Conservation (phyloP, 257 asterid species). For the Linderniella brevidens region DNA sequence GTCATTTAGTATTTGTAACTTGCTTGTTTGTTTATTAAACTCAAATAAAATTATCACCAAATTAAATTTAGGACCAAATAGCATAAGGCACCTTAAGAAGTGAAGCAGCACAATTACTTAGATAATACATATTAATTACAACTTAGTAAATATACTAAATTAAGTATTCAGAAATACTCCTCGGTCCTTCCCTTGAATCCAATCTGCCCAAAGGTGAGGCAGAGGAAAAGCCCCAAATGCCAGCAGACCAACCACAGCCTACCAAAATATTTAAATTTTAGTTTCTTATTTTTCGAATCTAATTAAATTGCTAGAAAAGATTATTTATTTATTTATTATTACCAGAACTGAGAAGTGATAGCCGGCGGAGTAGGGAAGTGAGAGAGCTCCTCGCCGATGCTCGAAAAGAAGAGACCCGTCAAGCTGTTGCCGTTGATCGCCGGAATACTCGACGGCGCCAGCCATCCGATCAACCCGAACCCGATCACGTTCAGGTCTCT, state of each 20-base stretch:
- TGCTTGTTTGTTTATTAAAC: no score
- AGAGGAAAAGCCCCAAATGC: constrained; percentile 71
- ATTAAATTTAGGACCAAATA: no score
- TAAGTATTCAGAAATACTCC: constrained; percentile 29
- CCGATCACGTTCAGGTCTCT: constrained; percentile 87
- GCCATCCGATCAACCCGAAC: constrained; percentile 87
- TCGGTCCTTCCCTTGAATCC: constrained; percentile 99
- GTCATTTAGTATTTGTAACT: no score
- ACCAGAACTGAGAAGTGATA: constrained; percentile 72
- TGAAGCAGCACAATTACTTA: no score
- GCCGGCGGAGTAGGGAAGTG: constrained; percentile 86
- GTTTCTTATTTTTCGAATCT: neutral
- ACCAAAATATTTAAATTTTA: constrained; percentile 2
- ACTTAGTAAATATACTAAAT: no score
- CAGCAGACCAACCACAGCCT: constrained; percentile 90
- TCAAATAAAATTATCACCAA: no score
- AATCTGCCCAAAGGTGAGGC: constrained; percentile 87
- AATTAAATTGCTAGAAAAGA: no score
- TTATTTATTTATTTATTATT: neutral
- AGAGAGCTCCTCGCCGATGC: constrained; percentile 77
- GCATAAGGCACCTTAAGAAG: no score
- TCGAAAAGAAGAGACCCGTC: constrained; percentile 74
- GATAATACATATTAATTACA: no score
- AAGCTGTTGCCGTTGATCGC: constrained; percentile 65
- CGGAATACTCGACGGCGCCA: constrained; percentile 86